A percentile compares a stretch with the other conserved stretches of the same genome.
phyloP scores from a whole-genome alignment of 2,329 filamentous ascomycete genomes.

The Neurospora sp. region DNA sequence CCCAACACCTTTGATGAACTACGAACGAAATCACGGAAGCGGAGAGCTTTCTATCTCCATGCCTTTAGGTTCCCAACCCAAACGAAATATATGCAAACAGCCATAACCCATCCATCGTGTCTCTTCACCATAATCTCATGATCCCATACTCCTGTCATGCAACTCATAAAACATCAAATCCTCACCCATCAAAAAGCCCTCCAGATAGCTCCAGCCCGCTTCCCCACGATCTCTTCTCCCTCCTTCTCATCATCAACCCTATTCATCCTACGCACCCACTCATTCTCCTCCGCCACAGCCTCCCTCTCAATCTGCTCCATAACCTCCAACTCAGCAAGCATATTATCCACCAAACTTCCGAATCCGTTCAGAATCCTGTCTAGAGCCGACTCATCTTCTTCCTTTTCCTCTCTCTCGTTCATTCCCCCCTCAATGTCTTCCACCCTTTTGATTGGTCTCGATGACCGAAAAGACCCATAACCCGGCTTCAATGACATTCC shows the following conservation, averaged over 20 bases:
- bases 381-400: conserved; percentile 28
- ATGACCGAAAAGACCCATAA: not conserved
- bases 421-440: conserved; percentile 14
- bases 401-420: conserved; percentile 8
- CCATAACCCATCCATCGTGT: not conserved
- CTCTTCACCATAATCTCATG: not conserved
- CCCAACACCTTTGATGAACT: no score
- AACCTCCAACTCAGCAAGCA: conserved; percentile 51
- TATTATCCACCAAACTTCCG: conserved; percentile 41
- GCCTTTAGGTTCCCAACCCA: not conserved
- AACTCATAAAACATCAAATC: not conserved
- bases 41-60: not conserved
- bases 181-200: conserved; percentile 22
- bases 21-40: not conserved
- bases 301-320: conserved; percentile 55
- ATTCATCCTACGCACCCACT: conserved; percentile 49
- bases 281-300: conserved; percentile 44
- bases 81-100: not conserved
- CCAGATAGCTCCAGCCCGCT: conserved; percentile 38
- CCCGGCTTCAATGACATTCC: conserved; percentile 1
- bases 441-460: not conserved
- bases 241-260: conserved; percentile 26
- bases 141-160: not conserved
- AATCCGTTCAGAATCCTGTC: conserved; percentile 38
- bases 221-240: conserved; percentile 13